phyloP scores from a whole-genome alignment of 2,329 filamentous ascomycete species.

The Cladophialophora bantiana region DNA sequence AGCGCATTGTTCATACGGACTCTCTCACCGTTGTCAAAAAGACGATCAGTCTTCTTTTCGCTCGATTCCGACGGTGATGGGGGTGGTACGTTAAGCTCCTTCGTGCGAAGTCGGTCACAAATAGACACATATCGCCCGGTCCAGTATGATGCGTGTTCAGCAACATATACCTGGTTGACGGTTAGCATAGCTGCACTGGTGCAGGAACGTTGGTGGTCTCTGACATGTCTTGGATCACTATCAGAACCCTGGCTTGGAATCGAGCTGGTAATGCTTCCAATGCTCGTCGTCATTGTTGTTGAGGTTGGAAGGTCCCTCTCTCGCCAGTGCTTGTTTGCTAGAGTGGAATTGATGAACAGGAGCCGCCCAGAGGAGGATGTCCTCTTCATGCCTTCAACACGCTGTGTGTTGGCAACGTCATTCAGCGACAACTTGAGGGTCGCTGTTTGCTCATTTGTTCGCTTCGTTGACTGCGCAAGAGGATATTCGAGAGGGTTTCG shows the following conservation, averaged over 20 bases:
- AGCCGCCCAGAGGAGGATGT: constrained; percentile 7
- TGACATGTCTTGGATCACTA: constrained; percentile 26
- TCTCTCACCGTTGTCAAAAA: constrained; percentile 30
- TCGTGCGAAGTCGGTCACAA: constrained; percentile 31
- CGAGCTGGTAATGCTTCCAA: constrained; percentile 14
- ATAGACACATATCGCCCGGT: constrained; percentile 35
- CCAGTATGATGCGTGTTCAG: constrained; percentile 34
- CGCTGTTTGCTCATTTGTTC: not conserved
- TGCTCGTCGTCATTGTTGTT: constrained; percentile 22
- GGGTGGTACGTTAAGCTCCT: constrained; percentile 14
- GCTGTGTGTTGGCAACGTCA: constrained; percentile 6
- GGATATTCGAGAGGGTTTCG: not conserved
- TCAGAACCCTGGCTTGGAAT: constrained; percentile 6
- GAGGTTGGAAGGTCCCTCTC: constrained; percentile 13
- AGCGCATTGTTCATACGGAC: constrained; percentile 27
- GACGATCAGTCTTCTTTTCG: constrained; percentile 19
- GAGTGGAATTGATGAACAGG: constrained; percentile 26
- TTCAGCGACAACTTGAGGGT: constrained; percentile 9
- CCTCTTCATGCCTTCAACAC: constrained; percentile 3
- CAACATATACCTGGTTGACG: constrained; percentile 28
- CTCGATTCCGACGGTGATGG: constrained; percentile 7
- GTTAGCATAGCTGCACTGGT: constrained; percentile 7
- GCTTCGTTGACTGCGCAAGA: not conserved
- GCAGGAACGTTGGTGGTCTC: not conserved
- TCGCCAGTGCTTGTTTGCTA: constrained; percentile 17